Conservation (phyloP, 1,284 basidiomycete species). For the Fomitopsis palustris region DNA sequence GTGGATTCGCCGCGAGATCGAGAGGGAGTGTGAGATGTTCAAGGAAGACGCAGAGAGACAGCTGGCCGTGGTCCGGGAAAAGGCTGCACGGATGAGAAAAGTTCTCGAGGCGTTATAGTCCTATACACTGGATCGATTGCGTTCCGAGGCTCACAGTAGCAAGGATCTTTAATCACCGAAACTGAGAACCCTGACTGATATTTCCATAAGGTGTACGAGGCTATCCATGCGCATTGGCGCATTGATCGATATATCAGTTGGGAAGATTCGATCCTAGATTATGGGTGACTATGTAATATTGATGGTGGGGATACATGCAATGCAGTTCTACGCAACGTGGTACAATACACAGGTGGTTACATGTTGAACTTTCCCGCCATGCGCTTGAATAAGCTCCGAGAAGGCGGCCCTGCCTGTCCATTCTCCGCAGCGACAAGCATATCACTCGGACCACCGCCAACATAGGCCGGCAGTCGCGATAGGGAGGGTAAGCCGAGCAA, state of each 20-base stretch:
- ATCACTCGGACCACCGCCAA: neutral
- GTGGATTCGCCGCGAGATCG: conserved; percentile 72
- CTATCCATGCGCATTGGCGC: too few species aligned
- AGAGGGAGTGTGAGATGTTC: conserved; percentile 57
- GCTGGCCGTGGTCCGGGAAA: conserved; percentile 53
- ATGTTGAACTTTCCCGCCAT: neutral
- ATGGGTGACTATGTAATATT: neutral
- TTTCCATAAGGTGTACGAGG: too few species aligned
- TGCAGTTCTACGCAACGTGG: too few species aligned
- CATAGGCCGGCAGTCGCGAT: neutral
- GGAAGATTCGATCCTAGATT: too few species aligned
- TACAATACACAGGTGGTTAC: neutral
- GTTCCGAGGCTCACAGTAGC: too few species aligned
- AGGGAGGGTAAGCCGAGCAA: neutral
- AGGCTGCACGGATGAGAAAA: conserved; percentile 53
- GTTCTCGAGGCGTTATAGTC: conserved; percentile 37
- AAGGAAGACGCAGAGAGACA: conserved; percentile 58
- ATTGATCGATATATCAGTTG: too few species aligned
- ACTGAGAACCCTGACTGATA: too few species aligned
- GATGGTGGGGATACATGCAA: neutral
- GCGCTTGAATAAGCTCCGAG: neutral
- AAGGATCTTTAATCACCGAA: too few species aligned
- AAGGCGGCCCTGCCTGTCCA: neutral
- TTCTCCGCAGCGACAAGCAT: neutral
- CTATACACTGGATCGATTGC: too few species aligned